A percentile compares a stretch with the other conserved stretches of the same genome.
Conservation (phyloP, 1,284 basidiomycete genomes). For the Moesziomyces globuligerus region DNA sequence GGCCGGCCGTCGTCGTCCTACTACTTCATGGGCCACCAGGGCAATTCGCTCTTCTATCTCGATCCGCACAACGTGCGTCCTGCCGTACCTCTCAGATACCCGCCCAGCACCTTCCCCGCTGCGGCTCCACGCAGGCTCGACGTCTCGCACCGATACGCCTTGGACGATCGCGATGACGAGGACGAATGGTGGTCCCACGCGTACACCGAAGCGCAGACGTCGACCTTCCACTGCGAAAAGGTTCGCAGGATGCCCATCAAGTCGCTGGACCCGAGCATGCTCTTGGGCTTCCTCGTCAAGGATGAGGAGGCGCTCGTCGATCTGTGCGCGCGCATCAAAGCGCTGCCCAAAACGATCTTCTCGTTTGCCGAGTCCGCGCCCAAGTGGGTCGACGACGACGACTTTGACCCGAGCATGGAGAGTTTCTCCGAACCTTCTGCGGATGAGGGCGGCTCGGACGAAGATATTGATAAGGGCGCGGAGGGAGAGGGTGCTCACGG, state of each 20-base stretch:
- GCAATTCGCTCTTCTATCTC: slow-evolving; percentile 79
- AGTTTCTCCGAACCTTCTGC: slow-evolving; percentile 54
- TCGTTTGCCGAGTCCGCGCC: slow-evolving; percentile 77
- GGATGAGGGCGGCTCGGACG: slow-evolving; percentile 30
- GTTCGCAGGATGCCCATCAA: slow-evolving; percentile 91
- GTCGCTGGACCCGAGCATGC: slow-evolving; percentile 95
- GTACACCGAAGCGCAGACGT: slow-evolving; percentile 76
- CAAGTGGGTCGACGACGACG: slow-evolving; percentile 81
- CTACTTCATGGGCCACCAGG: slow-evolving; percentile 94
- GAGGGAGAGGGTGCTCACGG: not conserved
- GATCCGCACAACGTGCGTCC: slow-evolving; percentile 92
- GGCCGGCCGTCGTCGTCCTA: slow-evolving; percentile 94
- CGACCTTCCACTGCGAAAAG: slow-evolving; percentile 91
- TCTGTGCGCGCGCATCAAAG: slow-evolving; percentile 73
- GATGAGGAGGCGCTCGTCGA: slow-evolving; percentile 86
- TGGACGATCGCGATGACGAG: slow-evolving; percentile 26
- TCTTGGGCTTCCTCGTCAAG: slow-evolving; percentile 87
- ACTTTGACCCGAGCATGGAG: slow-evolving; percentile 77
- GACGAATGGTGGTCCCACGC: slow-evolving; percentile 74
- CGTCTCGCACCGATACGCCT: slow-evolving; percentile 13
- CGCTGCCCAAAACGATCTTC: slow-evolving; percentile 64
- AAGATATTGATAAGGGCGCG: slow-evolving; percentile 10
- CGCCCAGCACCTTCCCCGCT: slow-evolving; percentile 68
- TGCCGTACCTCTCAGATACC: slow-evolving; percentile 78
- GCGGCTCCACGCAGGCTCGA: slow-evolving; percentile 27